A percentile compares a stretch with the other conserved stretches of the same genome.
Evolutionary conservation across 78 protist genomes (phyloP).

Genomic region (Salpingoeca rosetta): DNA sequence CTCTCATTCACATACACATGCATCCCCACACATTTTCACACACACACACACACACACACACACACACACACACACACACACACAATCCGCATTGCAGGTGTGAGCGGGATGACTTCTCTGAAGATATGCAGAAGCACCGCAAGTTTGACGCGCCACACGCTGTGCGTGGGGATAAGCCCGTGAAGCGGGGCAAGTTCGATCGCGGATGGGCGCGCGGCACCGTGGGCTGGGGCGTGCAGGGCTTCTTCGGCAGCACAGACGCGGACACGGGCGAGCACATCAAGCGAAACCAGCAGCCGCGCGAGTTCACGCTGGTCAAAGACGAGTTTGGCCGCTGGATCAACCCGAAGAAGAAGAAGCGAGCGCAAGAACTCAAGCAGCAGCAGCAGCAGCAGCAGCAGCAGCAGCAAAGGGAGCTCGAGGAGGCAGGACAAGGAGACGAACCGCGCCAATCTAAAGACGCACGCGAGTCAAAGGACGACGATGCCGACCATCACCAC

Average conservation of each 20-base stretch:
- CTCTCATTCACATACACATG: neutral
- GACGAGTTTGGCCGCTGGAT: neutral
- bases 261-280: neutral
- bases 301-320: neutral
- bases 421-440: too few species aligned
- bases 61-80: neutral
- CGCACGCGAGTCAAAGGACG: too few species aligned
- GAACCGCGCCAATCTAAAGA: too few species aligned
- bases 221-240: neutral
- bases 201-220: neutral
- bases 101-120: neutral
- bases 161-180: neutral
- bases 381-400: too few species aligned
- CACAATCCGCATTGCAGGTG: neutral
- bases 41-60: neutral
- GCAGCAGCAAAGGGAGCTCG: too few species aligned
- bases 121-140: neutral
- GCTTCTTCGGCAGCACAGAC: neutral
- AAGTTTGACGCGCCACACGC: neutral
- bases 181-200: too few species aligned
- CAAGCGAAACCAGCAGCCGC: neutral
- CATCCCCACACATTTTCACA: neutral
- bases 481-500: too few species aligned
- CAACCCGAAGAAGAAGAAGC: slow-evolving; percentile 25
- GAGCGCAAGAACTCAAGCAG: too few species aligned